Conservation (phyloP, 495 filamentous ascomycete genomes). For the Echria macrotheca region DNA sequence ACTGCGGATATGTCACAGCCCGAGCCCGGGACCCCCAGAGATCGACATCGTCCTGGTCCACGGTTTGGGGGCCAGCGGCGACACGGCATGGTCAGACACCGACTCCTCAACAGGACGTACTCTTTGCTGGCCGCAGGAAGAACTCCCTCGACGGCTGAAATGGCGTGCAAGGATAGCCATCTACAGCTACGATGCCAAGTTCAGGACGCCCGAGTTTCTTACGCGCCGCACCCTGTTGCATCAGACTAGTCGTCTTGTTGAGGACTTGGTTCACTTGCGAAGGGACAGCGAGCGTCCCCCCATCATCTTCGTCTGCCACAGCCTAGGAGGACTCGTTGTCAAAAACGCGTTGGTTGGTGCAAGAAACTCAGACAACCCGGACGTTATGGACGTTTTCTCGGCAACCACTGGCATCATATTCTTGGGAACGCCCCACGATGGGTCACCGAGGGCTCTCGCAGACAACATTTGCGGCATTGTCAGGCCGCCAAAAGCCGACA, state of each 20-base stretch:
- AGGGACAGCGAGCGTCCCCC: neutral
- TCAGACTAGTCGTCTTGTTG: neutral
- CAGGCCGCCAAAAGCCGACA: neutral
- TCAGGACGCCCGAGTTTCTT: neutral
- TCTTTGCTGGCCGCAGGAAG: neutral
- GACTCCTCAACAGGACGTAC: neutral
- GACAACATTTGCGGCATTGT: neutral
- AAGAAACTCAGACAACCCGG: neutral
- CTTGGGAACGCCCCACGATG: neutral
- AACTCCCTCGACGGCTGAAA: neutral
- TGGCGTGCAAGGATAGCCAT: neutral
- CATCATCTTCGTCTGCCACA: neutral
- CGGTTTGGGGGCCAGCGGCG: neutral
- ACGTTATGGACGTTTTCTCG: neutral
- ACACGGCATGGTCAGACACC: neutral
- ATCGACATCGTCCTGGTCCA: neutral
- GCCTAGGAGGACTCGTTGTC: neutral
- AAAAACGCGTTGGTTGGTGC: neutral
- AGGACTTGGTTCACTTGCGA: neutral
- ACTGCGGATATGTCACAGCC: neutral
- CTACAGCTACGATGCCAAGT: neutral
- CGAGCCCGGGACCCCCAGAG: neutral
- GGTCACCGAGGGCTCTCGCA: neutral
- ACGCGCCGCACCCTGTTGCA: neutral
- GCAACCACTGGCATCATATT: neutral